Evolutionary conservation across 1,139 yeast genomes (phyloP), one percentile per base, ranked within the genome.

Genomic region (Taphrina betulina): DNA sequence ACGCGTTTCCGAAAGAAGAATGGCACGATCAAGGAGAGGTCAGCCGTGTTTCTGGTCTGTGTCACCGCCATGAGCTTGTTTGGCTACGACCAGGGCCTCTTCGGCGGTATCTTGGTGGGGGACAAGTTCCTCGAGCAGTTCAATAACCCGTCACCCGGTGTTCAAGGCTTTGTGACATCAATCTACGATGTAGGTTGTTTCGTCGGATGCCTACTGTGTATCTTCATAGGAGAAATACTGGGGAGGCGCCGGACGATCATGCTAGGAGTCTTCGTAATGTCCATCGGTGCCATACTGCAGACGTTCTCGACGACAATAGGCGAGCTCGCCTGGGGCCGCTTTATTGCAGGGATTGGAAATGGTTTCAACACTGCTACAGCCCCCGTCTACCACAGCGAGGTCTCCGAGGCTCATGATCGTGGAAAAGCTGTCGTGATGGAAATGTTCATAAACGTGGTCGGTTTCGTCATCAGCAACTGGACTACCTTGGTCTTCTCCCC

Each of bases 341-440:
- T 78, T 50, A 70, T 78, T 24, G 77, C 81, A 12, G 82, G 82
- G 58, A 48, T 78, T 31, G 82, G 82, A 63, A 78, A 77, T 63
- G 82, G 82, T 62, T 63, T 78, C 67, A 77, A 77, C 64, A 78
- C 92, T 23, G 83, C 90, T 28, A 83, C 90, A 29, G 82, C 85
- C 59, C 94, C 94, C 12, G 82, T 83, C 61, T 84, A 86, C 81
- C 87, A 85, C 69, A 78, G 90, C 0, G 95, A 85, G 70, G 79
- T 83, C 76, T 81, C 90, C 12, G 76, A 77, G 60, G 82, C 89
- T 7, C 79, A 79, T 63, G 77, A 78, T 65, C 80, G 95, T 72
- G 95, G 95, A 64, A 72, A 78, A 62, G 75, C 83, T 65, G 87
- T 85, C 51, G 77, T 79, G 63, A 72, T 83, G 64, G 87, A 84